Evolutionary conservation across 495 filamentous ascomycete genomes (phyloP).

Genomic region (Massariosphaeria phaeospora): DNA sequence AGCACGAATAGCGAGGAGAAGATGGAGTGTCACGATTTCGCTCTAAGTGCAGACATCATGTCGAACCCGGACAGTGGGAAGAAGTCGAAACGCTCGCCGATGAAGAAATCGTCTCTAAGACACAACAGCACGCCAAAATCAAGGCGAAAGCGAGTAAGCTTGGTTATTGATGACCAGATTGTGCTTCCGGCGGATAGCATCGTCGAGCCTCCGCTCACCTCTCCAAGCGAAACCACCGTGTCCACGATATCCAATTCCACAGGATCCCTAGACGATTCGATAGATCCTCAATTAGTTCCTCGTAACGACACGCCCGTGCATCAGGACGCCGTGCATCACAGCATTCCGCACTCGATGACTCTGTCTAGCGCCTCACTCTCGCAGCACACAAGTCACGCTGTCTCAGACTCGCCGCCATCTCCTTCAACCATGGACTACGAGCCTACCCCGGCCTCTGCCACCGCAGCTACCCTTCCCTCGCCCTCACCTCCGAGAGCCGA

Average conservation of each 20-base stretch:
- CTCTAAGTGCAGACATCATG: not conserved
- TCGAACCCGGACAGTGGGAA: slow-evolving; percentile 1
- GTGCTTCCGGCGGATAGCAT: slow-evolving; percentile 25
- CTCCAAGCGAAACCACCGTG: slow-evolving; percentile 13
- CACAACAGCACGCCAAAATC: not conserved
- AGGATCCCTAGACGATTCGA: slow-evolving; percentile 10
- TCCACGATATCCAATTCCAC: slow-evolving; percentile 13
- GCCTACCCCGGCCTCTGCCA: slow-evolving; percentile 42
- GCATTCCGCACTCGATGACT: slow-evolving; percentile 4
- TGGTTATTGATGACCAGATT: slow-evolving; percentile 33
- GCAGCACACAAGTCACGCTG: slow-evolving; percentile 10
- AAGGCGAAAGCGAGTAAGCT: slow-evolving; percentile 26
- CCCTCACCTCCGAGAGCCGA: slow-evolving; percentile 28
- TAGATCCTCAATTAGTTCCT: slow-evolving; percentile 19
- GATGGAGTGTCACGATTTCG: slow-evolving; percentile 2
- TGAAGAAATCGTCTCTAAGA: slow-evolving; percentile 29
- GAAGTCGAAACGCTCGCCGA: slow-evolving; percentile 14
- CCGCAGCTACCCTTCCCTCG: slow-evolving; percentile 35
- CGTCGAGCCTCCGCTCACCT: not conserved
- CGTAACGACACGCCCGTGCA: not conserved
- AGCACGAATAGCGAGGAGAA: slow-evolving; percentile 7
- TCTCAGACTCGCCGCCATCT: slow-evolving; percentile 12
- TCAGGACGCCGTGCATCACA: slow-evolving; percentile 20
- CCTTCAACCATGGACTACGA: slow-evolving; percentile 7
- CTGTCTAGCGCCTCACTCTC: slow-evolving; percentile 13